Base-by-base conservation (phyloP, 1,284 basidiomycete species). In the Coniophora puteana region DNA sequence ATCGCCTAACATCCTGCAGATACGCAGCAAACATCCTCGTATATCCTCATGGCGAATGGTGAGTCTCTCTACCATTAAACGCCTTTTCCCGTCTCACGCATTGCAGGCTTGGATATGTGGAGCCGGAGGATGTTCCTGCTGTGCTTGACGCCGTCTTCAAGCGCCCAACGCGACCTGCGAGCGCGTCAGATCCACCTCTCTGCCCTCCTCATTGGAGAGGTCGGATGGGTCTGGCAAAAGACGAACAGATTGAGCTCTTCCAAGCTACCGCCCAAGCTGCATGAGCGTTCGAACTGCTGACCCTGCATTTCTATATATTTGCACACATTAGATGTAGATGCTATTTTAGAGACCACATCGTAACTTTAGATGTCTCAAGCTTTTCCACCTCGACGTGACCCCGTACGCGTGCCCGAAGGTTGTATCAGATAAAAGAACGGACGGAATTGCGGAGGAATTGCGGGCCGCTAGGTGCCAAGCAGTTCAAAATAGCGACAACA, bases 21-120 rank as follows among this genome's bases (percentile, higher is more conserved):
- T 83, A 80, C 55, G 89, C 90, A 1, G 88, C 85, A 2, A 93
- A 92, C 58, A 56, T 88, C 2, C 62, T 92, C 20, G 65, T 88
- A 4, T 84, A 83, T 49, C 89, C 89, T 5, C 74, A 75, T 25
- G 83, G 89, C 13, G 87, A 91, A 59, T 89, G 89, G 86, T 82
- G 63, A n/a, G 74, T 49, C 34, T 33, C 17, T 30, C n/a, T 20
- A 28, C 33, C 14, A 6, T 20, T 37, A 37, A 22, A 27, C 17
- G 43, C 22, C 35, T 25, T 3, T 31, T 20, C 27, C 29, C 24
- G 13, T 23, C 14, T 8, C 8, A 12, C 8, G 23, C 27, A 21
- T 5, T 26, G 24, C 45, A 83, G 82, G 83, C 53, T 86, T 17
- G 83, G 84, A 12, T 67, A 72, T 27, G 58, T 91, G 11, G 66